phyloP scores from a whole-genome alignment of 2,329 filamentous ascomycete genomes.

The Sodiomyces alkalinus region DNA sequence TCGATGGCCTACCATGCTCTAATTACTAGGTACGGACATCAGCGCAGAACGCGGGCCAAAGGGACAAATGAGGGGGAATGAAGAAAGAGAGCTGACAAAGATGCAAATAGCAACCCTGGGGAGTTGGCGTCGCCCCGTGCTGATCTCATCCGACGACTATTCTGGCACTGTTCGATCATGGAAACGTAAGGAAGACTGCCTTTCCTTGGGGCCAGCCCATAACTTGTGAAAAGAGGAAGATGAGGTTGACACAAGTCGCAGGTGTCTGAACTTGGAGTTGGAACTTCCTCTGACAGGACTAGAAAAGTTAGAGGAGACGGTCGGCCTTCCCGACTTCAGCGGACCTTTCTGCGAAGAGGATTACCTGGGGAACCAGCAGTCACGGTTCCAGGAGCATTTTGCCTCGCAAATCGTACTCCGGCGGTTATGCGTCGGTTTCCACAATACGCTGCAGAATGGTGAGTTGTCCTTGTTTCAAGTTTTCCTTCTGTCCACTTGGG shows the following conservation, averaged over 20 bases:
- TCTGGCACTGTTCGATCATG: conserved; percentile 42
- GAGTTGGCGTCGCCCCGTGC: conserved; percentile 30
- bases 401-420: conserved; percentile 43
- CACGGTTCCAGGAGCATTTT: conserved; percentile 43
- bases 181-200: conserved; percentile 39
- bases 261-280: conserved; percentile 40
- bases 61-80: too few species aligned
- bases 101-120: conserved; percentile 19
- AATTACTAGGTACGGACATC: conserved; percentile 29
- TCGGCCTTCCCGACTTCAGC: conserved; percentile 39
- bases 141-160: conserved; percentile 37
- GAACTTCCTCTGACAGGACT: conserved; percentile 41
- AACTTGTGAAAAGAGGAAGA: too few species aligned
- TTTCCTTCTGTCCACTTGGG: too few species aligned
- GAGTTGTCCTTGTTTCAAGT: conserved; percentile 16
- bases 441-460: conserved; percentile 36
- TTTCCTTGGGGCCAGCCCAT: too few species aligned
- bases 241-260: too few species aligned
- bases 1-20: conserved; percentile 41
- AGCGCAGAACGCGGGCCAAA: conserved; percentile 8
- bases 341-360: conserved; percentile 30
- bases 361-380: conserved; percentile 29
- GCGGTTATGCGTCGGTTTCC: conserved; percentile 34
- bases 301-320: conserved; percentile 32
- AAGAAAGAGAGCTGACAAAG: not conserved